Evolutionary conservation across 441 rosid genomes (phyloP), one percentile per base, ranked within the genome.

Genomic region (Corymbia calophylla): DNA sequence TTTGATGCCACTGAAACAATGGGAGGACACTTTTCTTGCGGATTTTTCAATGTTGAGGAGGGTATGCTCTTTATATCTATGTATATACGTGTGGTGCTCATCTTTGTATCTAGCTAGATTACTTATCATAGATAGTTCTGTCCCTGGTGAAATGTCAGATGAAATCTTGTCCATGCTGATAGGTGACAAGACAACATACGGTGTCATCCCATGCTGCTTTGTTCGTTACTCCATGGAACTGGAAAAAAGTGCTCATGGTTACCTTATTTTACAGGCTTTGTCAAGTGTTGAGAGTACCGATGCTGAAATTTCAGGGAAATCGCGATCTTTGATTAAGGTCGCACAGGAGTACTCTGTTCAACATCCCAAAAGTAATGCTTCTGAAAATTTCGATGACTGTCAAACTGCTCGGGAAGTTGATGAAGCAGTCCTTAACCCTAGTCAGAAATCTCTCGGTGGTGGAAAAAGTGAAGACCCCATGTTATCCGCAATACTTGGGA

Each of bases 1-100:
- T 92, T 86, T 96, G 87, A 88, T 94, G 89, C 97, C 98, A 7
- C 73, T 89, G 82, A 96, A 94, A 92, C 93, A 94, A 91, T 96
- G 98, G 99, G 99, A 97, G 93, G 96, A 95, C 86, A 94, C 91
- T 53, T 96, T 97, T 92, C 98, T 97, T 91, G 93, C 93, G 53
- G 98, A 97, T 89, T 96, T 97, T 91, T 93, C 93, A 27, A 90
- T 94, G 94, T 94, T 97, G 86, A 94, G 97, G 77, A 90, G 64
- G 97, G 98, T 97, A 92, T 53, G 90, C 44, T 53, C 85, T 89
- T 89, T 66, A 80, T 21, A 25, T 60, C 87, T 51, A 54, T 2
- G 9, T 60, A 39, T 21, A 21, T 23, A 73, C 47, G 49, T 21
- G n/a, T 11, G 82, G 82, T 73, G 82, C 82, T 77, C 16, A 12